Conservation (phyloP, 2,329 filamentous ascomycete genomes). For the Ceratocystis colombiana region DNA sequence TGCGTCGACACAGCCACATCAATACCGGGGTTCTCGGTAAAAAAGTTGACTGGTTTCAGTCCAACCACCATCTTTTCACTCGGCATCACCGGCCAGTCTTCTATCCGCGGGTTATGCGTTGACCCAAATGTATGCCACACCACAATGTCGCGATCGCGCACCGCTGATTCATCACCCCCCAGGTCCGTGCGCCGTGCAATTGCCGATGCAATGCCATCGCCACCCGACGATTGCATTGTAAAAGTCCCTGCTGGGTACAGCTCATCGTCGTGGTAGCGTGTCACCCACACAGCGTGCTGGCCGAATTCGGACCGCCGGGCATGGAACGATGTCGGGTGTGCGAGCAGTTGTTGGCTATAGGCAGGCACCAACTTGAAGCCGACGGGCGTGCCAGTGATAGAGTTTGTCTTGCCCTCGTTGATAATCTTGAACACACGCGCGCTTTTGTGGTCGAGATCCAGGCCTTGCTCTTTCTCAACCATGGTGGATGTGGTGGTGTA, state of each 20-base stretch:
- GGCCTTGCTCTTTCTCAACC: constrained; percentile 37
- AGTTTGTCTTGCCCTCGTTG: constrained; percentile 38
- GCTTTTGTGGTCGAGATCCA: constrained; percentile 42
- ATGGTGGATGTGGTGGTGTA: constrained; percentile 37
- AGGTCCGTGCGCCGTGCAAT: constrained; percentile 32
- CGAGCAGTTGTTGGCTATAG: constrained; percentile 40
- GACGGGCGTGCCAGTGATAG: constrained; percentile 37
- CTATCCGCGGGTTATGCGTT: constrained; percentile 54
- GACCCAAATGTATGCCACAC: constrained; percentile 51
- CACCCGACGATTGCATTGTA: constrained; percentile 40
- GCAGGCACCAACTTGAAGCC: constrained; percentile 39
- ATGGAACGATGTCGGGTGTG: constrained; percentile 35
- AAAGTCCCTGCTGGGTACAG: constrained; percentile 37
- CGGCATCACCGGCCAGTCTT: constrained; percentile 62
- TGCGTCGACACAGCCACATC: constrained; percentile 40
- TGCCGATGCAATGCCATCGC: constrained; percentile 35
- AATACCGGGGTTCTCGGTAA: constrained; percentile 41
- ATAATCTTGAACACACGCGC: constrained; percentile 42
- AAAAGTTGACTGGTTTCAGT: constrained; percentile 47
- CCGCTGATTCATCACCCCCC: constrained; percentile 36
- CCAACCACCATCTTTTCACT: constrained; percentile 45
- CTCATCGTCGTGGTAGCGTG: constrained; percentile 37
- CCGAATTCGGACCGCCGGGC: constrained; percentile 37
- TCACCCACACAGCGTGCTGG: constrained; percentile 39
- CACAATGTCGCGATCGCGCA: constrained; percentile 43